Base-by-base conservation (phyloP, 768 basidiomycete genomes). In the Boletus bicolor region DNA sequence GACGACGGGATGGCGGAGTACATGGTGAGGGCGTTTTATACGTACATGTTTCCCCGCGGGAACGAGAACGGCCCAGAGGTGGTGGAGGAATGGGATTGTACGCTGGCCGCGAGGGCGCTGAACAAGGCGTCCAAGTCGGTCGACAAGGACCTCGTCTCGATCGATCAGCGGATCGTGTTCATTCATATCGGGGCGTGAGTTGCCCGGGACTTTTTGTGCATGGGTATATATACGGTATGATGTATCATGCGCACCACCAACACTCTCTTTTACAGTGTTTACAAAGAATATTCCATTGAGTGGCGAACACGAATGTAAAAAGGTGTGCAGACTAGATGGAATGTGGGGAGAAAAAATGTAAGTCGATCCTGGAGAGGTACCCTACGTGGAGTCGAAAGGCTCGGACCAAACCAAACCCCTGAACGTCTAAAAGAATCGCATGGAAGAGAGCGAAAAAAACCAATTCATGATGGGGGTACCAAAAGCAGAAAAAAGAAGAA, bases 131-230 rank as follows among this genome's bases (percentile, higher is more conserved):
- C 61, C 37, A 67, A 68, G 48, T 19, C 36, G 11, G 66, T 66
- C 15, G 54, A 61, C 49, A 66, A 61, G 55, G 34, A 32, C 2
- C 12, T 28, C 8, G 64, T 68, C 14, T 34, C 67, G 21, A 43
- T 69, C 55, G 66, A 68, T 26, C 64, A 68, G 54, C 62, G 66
- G 36, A 56, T 68, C 21, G 67, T 68, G 21, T 68, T 68, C 21
- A 54, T 68, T 52, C 66, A 67, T 35, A 68, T 66, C 36, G 67
- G 67, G 3, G 56, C 49, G 2, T 59, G 42, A 53, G 34, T 7
- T 17, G 28, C 12, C 26, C 14, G 14, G 1, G 7, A 28, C 6
- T 4, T 28, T 30, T 1, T 30, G 7, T 30, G 28, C 6, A 30
- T 30, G 28, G 28, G 28, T 30, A 30, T 30, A 30, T 19, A 28